Conservation (phyloP, 2,329 filamentous ascomycete genomes). For the Trichoderma brevicompactum region DNA sequence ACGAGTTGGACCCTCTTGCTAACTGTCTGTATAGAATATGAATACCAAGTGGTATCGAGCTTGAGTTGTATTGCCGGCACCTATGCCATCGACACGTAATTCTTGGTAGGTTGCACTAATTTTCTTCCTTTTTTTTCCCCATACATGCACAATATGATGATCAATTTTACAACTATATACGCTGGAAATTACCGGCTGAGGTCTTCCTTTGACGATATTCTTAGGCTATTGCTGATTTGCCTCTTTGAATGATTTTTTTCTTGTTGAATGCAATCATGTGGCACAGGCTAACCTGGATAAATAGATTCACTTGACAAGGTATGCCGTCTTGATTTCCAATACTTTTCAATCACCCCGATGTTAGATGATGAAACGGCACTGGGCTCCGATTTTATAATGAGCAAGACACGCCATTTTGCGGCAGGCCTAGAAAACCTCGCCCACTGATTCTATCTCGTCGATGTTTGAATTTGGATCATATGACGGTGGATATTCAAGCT, state of each 20-base stretch:
- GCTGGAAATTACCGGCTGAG: conserved; percentile 99
- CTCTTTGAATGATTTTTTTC: conserved; percentile 16
- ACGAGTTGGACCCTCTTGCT: conserved; percentile 33
- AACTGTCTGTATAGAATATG: conserved; percentile 30
- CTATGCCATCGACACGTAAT: neutral
- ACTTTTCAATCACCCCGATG: conserved; percentile 30
- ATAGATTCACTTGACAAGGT: conserved; percentile 41
- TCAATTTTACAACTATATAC: conserved; percentile 69
- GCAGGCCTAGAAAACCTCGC: conserved; percentile 99
- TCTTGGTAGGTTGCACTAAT: conserved; percentile 39
- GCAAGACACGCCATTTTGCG: conserved; percentile 85
- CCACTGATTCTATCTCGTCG: conserved; percentile 70
- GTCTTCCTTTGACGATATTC: conserved; percentile 76
- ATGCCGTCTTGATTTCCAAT: conserved; percentile 35
- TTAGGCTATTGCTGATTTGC: conserved; percentile 82
- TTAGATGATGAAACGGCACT: conserved; percentile 90
- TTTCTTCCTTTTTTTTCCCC: neutral
- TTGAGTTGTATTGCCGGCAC: conserved; percentile 7
- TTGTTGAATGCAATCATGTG: conserved; percentile 13
- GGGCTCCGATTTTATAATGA: conserved; percentile 85
- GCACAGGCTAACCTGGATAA: conserved; percentile 41
- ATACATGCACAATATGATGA: conserved; percentile 54
- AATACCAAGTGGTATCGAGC: conserved; percentile 30
- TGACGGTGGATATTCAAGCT: conserved; percentile 7
- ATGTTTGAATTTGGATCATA: neutral